Base-by-base conservation (phyloP, 805 yeast genomes). In the Wickerhamiella domercqiae region DNA sequence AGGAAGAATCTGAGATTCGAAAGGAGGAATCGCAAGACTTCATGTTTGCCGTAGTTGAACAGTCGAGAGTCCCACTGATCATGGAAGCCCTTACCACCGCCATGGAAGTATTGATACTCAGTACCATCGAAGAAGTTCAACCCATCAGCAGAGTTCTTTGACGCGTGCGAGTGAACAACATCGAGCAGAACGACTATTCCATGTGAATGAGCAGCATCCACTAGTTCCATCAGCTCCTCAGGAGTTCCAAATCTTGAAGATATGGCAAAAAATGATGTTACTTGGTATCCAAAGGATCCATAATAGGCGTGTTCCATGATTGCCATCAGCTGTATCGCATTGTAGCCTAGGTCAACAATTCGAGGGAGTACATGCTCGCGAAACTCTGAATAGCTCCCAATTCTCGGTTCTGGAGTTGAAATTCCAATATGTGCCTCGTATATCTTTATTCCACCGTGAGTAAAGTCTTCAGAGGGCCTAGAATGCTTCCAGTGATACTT, bases 231-330 rank as follows among this genome's bases (percentile, higher is more conserved):
- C 51, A 87, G 66, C 36, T 90, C 96, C 49, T 90, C 97, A 2
- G 98, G 97, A 0, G 95, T 73, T 21, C 98, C 98, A 50, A 67
- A 90, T 45, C 98, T 69, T 5, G 96, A 86, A 37, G 90, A 75
- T 18, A 71, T 67, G 2, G 97, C 96, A 56, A 80, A 87, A 55
- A 87, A 90, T 42, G 78, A 80, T 17, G 97, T 86, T 20, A 87
- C 75, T 58, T 87, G 98, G 56, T 87, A 87, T n/a, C 98, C 98
- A 56, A 87, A 87, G 2, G 94, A 82, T 1, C 96, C 98, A 56
- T 87, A 87, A 56, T 87, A 87, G 1, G 98, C 97, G 56, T 87
- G 98, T 59, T 87, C 98, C 98, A 87, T 87, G 32, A 87, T 70
- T 0, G 98, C 96, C 98, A 87, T 87, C 53, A 87, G 66, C 60